Evolutionary conservation across 768 basidiomycete genomes (phyloP).

Genomic region (Termitomyces sp.): DNA sequence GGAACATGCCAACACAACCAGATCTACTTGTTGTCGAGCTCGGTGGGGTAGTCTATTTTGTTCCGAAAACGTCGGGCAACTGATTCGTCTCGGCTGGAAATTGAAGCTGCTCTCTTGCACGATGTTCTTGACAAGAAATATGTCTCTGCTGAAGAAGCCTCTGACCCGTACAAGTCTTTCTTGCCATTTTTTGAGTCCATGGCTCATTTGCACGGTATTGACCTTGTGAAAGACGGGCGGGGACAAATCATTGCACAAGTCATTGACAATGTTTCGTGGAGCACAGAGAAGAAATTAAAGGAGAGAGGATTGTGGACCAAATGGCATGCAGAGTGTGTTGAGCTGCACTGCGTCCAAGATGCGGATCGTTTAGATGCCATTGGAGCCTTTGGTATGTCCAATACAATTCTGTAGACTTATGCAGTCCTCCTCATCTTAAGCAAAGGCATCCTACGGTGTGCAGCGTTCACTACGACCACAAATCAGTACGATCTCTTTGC

Average conservation of each 20-base stretch:
- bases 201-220: conserved; percentile 37
- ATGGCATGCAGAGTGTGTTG: conserved; percentile 69
- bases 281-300: conserved; percentile 68
- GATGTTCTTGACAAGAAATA: conserved; percentile 89
- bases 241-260: conserved; percentile 53
- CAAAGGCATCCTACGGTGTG: conserved; percentile 60
- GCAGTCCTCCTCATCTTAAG: neutral
- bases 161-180: conserved; percentile 63
- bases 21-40: conserved; percentile 80
- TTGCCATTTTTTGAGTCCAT: conserved; percentile 56
- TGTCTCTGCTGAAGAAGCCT: conserved; percentile 47
- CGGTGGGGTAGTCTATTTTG: conserved; percentile 18
- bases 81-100: neutral
- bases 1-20: conserved; percentile 37
- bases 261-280: conserved; percentile 82
- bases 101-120: conserved; percentile 77
- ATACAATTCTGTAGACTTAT: neutral
- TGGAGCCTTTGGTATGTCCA: conserved; percentile 62
- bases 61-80: neutral
- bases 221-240: conserved; percentile 57
- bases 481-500: conserved; percentile 35
- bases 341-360: conserved; percentile 81
- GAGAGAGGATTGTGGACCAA: conserved; percentile 47
- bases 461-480: conserved; percentile 53
- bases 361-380: conserved; percentile 78